Base-by-base conservation (phyloP, 768 basidiomycete genomes). In the Suillus decipiens region DNA sequence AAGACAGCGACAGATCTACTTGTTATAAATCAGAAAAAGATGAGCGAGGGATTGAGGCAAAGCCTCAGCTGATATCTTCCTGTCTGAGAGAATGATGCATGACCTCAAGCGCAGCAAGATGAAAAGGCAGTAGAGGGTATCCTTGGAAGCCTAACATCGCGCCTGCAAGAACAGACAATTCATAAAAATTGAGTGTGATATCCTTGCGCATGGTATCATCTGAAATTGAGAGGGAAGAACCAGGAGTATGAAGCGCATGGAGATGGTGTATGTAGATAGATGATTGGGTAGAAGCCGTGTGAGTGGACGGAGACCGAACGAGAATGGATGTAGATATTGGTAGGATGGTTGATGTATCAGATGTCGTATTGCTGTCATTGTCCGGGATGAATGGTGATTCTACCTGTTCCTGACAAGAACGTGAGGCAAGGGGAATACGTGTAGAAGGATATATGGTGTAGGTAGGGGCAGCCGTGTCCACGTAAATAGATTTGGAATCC, bases 61-160 rank as follows among this genome's bases (percentile, higher is more conserved):
- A 61, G 24, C 47, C 43, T 68, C 63, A 76, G 34, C 71, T 69
- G 10, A 57, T 59, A 15, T 68, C 64, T 59, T 74, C 74, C 47
- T 75, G 75, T 45, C 67, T 68, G n/a, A 81, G 70, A 5, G 78
- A 77, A 36, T 71, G 69, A 19, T 75, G 73, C 85, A 92, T 89
- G 22, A 80, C 79, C 62, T 90, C 86, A 31, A 91, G 79, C 17
- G 90, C 89, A 36, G 86, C 87, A 41, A 93, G 79, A 70, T 94
- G 92, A 70, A 89, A 85, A 14, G 92, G 92, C 59, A 94, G 72
- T 43, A 79, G 76, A 11, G 84, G 79, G 68, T 84, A 81, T 60
- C 77, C 80, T 34, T 76, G 79, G 54, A 85, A 76, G 64, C 78
- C 79, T 39, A 73, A 56, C 45, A 66, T 69, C 57, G 72, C 71